Conservation (phyloP, 2,329 filamentous ascomycete genomes). For the Ramichloridium luteum region DNA sequence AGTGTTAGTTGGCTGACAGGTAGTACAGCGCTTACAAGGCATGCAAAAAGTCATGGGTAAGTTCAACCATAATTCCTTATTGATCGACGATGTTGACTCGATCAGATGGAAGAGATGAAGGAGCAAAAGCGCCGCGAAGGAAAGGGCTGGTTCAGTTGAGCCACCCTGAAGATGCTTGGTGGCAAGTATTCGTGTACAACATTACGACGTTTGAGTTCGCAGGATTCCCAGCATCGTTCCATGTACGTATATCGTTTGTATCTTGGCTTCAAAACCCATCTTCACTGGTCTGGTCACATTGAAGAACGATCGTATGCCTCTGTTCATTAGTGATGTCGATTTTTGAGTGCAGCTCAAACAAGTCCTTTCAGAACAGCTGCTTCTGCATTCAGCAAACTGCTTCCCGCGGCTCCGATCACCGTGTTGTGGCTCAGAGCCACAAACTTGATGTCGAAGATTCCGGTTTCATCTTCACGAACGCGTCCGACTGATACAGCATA, state of each 20-base stretch:
- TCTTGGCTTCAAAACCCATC: no score
- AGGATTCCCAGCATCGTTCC: no score
- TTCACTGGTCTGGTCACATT: no score
- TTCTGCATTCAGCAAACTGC: slow-evolving; percentile 88
- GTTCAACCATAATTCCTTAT: no score
- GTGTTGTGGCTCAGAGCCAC: slow-evolving; percentile 85
- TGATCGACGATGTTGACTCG: no score
- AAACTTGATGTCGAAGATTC: slow-evolving; percentile 90
- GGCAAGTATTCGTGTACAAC: no score
- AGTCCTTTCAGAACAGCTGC: slow-evolving; percentile 83
- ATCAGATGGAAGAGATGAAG: slow-evolving; percentile 35
- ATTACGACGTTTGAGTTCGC: no score
- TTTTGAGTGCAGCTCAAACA: slow-evolving; percentile 45
- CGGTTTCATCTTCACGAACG: slow-evolving; percentile 71
- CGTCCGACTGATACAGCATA: slow-evolving; percentile 88
- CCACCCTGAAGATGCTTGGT: no score
- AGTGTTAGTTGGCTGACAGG: no score
- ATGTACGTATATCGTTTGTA: no score
- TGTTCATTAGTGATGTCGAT: no score
- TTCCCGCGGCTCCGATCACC: slow-evolving; percentile 91
- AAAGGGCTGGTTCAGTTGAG: slow-evolving; percentile 25
- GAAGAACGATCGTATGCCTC: no score
- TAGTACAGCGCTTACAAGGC: slow-evolving; percentile 74
- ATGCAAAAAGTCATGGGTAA: slow-evolving; percentile 90
- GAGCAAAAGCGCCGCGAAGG: slow-evolving; percentile 32